phyloP scores from a whole-genome alignment of 2,329 filamentous ascomycete genomes.

The Geosmithia flava region DNA sequence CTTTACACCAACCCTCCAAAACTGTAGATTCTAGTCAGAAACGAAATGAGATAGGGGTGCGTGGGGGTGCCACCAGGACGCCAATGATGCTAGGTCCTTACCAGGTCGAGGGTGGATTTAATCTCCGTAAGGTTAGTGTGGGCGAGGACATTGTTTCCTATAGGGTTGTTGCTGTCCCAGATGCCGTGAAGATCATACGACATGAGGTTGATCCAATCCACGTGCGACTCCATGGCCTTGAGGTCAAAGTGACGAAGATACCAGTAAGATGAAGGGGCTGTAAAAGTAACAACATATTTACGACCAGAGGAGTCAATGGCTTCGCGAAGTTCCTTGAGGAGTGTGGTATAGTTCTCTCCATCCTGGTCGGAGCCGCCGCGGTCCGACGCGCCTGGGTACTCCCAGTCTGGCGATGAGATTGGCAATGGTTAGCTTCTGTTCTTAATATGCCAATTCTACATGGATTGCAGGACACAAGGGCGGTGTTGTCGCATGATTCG shows the following conservation, averaged over 20 bases:
- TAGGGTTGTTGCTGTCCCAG: constrained; percentile 20
- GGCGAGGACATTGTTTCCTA: constrained; percentile 13
- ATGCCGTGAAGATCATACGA: constrained; percentile 5
- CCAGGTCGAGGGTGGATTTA: constrained; percentile 22
- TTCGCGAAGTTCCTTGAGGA: constrained; percentile 4
- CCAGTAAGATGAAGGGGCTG: constrained; percentile 10
- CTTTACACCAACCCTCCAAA: constrained; percentile 27
- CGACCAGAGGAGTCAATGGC: neutral
- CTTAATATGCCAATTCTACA: too few species aligned
- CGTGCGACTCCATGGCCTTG: neutral
- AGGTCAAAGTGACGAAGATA: constrained; percentile 10
- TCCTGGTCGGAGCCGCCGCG: constrained; percentile 4
- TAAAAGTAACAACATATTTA: constrained; percentile 4
- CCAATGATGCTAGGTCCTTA: too few species aligned
- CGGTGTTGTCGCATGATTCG: too few species aligned
- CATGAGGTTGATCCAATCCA: constrained; percentile 8
- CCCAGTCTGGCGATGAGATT: too few species aligned
- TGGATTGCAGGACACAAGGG: too few species aligned
- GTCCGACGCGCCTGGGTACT: constrained; percentile 4
- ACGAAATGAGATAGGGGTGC: too few species aligned
- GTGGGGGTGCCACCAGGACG: too few species aligned
- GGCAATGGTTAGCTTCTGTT: too few species aligned
- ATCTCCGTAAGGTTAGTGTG: constrained; percentile 38
- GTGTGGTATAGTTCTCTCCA: constrained; percentile 5
- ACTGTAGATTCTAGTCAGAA: neutral